These are phyloP conservation scores for Punctularia strigosozonata DNA, from an alignment of 768 basidiomycete species.

Conservation along the genomic window DNA sequence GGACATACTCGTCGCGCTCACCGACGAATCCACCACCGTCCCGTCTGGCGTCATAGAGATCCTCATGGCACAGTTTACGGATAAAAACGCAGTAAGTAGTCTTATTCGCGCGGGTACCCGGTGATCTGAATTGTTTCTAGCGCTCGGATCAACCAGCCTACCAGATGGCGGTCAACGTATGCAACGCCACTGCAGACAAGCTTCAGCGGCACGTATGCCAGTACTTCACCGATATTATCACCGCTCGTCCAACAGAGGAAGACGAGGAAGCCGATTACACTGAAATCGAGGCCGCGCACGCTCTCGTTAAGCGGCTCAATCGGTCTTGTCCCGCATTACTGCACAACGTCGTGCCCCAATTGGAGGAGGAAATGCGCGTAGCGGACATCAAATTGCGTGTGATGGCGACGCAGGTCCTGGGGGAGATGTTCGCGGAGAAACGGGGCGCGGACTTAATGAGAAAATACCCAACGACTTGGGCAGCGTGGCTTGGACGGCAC, in stretches of 20 bases:
- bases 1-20: conserved; percentile 82
- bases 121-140: conserved; percentile 21
- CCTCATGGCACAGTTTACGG: conserved; percentile 77
- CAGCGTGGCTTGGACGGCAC: conserved; percentile 66
- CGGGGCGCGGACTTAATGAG: conserved; percentile 59
- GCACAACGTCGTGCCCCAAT: conserved; percentile 83
- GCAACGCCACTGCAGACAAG: conserved; percentile 74
- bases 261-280: conserved; percentile 58
- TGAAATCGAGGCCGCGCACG: conserved; percentile 68
- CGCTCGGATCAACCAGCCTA: conserved; percentile 64
- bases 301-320: conserved; percentile 75
- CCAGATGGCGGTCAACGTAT: conserved; percentile 77
- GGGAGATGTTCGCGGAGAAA: conserved; percentile 82
- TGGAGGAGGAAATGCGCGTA: conserved; percentile 81
- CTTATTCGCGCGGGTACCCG: neutral
- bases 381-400: conserved; percentile 60
- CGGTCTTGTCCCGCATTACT: conserved; percentile 71
- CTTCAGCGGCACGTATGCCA: conserved; percentile 82
- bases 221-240: conserved; percentile 88
- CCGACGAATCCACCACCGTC: conserved; percentile 78
- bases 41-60: conserved; percentile 70
- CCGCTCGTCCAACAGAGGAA: conserved; percentile 37
- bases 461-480: conserved; percentile 82
- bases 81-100: conserved; percentile 55
- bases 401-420: conserved; percentile 79